Base-by-base conservation (phyloP, 176 grass and related monocot species). In the Neostapfia colusana region DNA sequence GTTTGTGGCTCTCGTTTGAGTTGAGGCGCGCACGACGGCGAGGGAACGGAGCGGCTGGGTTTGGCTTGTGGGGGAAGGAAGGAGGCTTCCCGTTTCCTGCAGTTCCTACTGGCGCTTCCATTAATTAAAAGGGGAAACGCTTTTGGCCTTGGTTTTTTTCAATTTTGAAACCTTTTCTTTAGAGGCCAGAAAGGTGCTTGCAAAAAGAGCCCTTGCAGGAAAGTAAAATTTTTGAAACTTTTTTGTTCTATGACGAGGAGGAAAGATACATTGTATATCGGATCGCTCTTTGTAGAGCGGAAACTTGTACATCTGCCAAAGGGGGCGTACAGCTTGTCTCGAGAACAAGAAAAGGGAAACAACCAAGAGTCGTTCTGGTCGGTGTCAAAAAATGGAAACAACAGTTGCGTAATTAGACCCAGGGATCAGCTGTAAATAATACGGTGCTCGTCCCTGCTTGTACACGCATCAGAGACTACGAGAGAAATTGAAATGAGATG, bases 11-110 rank as follows among this genome's bases (percentile, higher is more conserved):
- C 34, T 31, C 59, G 58, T 71, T 48, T 81, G 26, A 76, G 84
- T 83, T 68, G 85, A 83, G 75, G 75, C 80, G 85, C 85, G 85
- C 85, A 88, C 80, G 85, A 88, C 16, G 67, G 46, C 14, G 36
- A 39, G 63, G 6, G 59, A 12, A 28, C 26, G 11, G 11, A 12
- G 17, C 3, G 46, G 26, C 41, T 46, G n/a, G 31, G 31, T 3
- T 31, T 61, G 72, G 68, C 62, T 51, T 61, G 69, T 71, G 10
- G 69, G 61, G 76, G 69, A 85, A 79, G 76, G 69, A 85, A 79
- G 59, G 76, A n/a, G 61, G 36, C 3, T 24, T 39, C 8, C 45
- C 69, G 12, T 58, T 45, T 37, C 13, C n/a, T n/a, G n/a, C 16
- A 10, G 23, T 40, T 54, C 50, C 18, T 2, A 7, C 13, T 16